Conservation (phyloP, 371 early-diverging fungal species). For the Mortierella sp. region DNA sequence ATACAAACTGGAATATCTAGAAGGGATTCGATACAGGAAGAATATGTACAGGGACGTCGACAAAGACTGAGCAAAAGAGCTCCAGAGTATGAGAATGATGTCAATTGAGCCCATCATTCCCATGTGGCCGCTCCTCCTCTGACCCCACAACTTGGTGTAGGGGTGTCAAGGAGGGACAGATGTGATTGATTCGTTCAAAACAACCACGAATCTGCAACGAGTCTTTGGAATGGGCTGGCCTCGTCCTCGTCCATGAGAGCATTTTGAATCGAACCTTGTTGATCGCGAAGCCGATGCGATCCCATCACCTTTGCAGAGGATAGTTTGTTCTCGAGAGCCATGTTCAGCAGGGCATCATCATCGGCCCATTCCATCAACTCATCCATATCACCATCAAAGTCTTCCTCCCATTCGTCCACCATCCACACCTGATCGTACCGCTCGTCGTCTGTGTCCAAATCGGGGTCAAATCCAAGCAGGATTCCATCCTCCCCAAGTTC, state of each 20-base stretch:
- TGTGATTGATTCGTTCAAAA: constrained; percentile 24
- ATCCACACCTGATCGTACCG: constrained; percentile 33
- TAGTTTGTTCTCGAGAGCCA: not conserved
- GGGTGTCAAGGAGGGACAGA: not conserved
- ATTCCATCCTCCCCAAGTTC: constrained; percentile 39
- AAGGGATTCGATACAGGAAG: too few relatives aligned
- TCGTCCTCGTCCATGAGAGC: constrained; percentile 33
- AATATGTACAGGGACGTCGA: not conserved
- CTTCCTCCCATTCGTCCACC: constrained; percentile 55
- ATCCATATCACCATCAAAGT: constrained; percentile 45
- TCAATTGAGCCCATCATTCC: too few relatives aligned
- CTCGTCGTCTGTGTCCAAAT: constrained; percentile 1
- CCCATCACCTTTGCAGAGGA: constrained; percentile 24
- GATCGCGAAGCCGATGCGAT: constrained; percentile 23
- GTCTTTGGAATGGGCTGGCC: constrained; percentile 31
- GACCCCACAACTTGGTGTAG: too few relatives aligned
- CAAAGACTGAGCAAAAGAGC: too few relatives aligned
- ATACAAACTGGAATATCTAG: too few relatives aligned
- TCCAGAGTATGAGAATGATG: too few relatives aligned
- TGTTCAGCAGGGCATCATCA: constrained; percentile 9
- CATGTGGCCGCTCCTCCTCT: too few relatives aligned
- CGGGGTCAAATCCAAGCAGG: constrained; percentile 4
- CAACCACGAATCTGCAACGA: constrained; percentile 48
- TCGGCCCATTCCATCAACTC: constrained; percentile 47
- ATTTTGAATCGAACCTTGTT: constrained; percentile 13